Conservation (phyloP, 2,329 filamentous ascomycete species). For the Pseudogymnoascus sp. region DNA sequence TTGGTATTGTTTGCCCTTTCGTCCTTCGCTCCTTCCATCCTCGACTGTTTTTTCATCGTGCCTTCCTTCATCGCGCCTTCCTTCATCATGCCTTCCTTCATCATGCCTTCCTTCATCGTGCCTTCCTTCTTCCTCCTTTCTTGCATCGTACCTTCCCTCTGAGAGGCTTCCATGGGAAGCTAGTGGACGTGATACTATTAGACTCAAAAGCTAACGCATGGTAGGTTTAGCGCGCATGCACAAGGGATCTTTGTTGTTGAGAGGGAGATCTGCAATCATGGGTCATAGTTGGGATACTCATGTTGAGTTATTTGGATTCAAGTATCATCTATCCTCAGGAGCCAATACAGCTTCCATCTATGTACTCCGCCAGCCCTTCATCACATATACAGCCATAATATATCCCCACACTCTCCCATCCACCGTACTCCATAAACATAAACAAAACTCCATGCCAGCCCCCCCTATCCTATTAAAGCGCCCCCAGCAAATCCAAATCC, state of each 20-base stretch:
- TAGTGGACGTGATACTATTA: not conserved
- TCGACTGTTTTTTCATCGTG: not conserved
- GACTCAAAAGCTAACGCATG: not conserved
- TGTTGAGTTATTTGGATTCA: not conserved
- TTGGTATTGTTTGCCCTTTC: not conserved
- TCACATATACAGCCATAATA: slow-evolving; percentile 7
- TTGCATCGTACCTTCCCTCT: not conserved
- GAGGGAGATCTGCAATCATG: too few relatives aligned
- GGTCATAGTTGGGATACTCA: not conserved
- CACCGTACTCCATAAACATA: not conserved
- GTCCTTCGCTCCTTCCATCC: not conserved
- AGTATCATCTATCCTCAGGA: not conserved
- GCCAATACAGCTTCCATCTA: not conserved
- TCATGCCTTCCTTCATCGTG: not conserved
- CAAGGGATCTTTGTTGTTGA: not conserved
- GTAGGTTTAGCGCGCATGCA: too few relatives aligned
- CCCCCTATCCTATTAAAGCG: not conserved
- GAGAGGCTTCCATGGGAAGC: not conserved
- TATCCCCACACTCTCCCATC: not conserved
- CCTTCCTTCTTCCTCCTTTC: not conserved
- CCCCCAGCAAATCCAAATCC: not conserved
- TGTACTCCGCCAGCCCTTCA: not conserved
- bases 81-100: not conserved
- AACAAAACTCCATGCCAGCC: not conserved
- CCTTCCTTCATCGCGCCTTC: not conserved